Evolutionary conservation across 768 basidiomycete genomes (phyloP).

Genomic region (Mycena floridula): DNA sequence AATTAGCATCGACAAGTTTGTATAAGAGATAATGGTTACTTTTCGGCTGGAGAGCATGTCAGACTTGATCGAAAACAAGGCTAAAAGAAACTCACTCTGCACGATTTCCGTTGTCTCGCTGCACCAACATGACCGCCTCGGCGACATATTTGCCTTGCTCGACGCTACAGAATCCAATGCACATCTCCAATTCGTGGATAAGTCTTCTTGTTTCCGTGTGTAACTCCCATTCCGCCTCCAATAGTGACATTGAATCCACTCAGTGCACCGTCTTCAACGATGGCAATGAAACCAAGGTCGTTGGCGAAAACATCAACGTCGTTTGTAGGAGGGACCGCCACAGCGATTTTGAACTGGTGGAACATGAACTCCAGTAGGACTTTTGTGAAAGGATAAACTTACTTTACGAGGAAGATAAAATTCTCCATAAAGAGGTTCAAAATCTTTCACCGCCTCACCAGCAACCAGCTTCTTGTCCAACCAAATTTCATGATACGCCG

Average conservation of each 20-base stretch:
- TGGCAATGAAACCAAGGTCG: slow-evolving; percentile 95
- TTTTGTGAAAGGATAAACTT: too few species aligned
- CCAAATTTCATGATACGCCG: slow-evolving; percentile 99
- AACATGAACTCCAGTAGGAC: slow-evolving; percentile 2
- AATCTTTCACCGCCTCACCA: slow-evolving; percentile 89
- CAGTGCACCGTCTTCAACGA: slow-evolving; percentile 70
- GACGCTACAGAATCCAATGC: slow-evolving; percentile 87
- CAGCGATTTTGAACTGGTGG: slow-evolving; percentile 89
- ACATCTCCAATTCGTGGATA: slow-evolving; percentile 87
- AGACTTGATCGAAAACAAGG: background rate
- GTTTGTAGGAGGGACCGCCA: slow-evolving; percentile 94
- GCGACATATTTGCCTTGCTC: slow-evolving; percentile 84
- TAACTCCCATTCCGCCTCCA: slow-evolving; percentile 99
- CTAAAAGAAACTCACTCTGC: slow-evolving; percentile 57
- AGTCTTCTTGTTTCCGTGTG: slow-evolving; percentile 98
- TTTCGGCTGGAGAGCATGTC: slow-evolving; percentile 40
- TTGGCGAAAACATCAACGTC: slow-evolving; percentile 95
- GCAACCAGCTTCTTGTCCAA: slow-evolving; percentile 95
- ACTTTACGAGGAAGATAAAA: slow-evolving; percentile 96
- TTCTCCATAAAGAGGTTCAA: slow-evolving; percentile 96
- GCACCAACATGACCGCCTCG: slow-evolving; percentile 89
- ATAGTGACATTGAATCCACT: slow-evolving; percentile 90
- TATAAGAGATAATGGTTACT: slow-evolving; percentile 19
- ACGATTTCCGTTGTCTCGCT: slow-evolving; percentile 95
- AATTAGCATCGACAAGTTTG: background rate